Evolutionary conservation across 208 protist species (phyloP), one percentile per base, ranked within the genome.

Genomic region (Sergeia podlipaevii): DNA sequence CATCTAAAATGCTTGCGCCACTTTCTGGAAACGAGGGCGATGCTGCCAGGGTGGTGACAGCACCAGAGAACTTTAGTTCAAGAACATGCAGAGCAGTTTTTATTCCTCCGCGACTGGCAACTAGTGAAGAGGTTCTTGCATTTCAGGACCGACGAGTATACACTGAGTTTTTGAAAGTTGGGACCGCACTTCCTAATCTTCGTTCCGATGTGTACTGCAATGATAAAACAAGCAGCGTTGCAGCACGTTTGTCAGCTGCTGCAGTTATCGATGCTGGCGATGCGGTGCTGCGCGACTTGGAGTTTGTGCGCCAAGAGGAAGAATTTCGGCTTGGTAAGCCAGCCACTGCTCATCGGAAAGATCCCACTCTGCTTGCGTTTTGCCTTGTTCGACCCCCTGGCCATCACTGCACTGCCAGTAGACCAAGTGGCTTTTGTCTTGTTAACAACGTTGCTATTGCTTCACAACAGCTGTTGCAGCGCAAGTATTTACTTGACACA

Each of bases 401-500:
- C 15, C 93, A 97, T 59, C 94, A 97, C 65, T 90, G 82, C 46
- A 74, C 66, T 13, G 34, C 39, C 29, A 65, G 72, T 44, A 50
- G 54, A 21, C 88, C 86, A 8, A 67, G 78, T 36, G 91, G 91
- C 3, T 96, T 96, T 56, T 97, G 91, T 44, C 55, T 94, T 18
- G 64, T 94, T 10, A 96, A 96, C 70, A 97, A 96, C 48, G 85
- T 94, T 6, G 89, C 85, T 1, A 65, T 96, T 17, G 89, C 87
- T 1, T 71, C 74, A 8, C 43, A 58, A 37, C 67, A 79, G 41
- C 43, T 90, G 29, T 71, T 78, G 24, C 17, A 46, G 18, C 45
- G 65, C 45, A 51, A 55, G 7, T 33, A 58, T 34, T 21, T 21
- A 7, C 17, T 60, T 1, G 36, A 39, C 21, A 34, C 45, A 15